These are phyloP conservation scores for Hepatocystis sp. DNA, from an alignment of 169 alveolate genomes.

Conservation along the genomic window DNA sequence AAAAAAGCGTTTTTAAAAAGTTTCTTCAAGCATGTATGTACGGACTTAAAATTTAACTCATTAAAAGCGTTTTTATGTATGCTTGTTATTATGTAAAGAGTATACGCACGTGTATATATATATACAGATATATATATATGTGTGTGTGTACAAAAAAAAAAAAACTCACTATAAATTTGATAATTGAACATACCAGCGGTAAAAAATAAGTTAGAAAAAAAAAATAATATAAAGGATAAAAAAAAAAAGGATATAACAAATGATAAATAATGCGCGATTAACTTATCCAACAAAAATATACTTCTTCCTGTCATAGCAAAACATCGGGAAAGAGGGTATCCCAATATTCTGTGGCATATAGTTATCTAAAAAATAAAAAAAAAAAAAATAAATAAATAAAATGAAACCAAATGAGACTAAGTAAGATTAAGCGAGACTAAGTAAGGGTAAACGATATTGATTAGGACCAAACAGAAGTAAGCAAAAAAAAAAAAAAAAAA, in stretches of 20 bases:
- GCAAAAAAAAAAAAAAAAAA: no score
- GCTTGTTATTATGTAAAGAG: not conserved
- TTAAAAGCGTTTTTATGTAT: not conserved
- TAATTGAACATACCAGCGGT: no score
- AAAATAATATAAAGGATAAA: no score
- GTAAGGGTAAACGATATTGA: not conserved
- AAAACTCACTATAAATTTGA: no score
- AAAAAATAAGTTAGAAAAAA: no score
- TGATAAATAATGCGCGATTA: no score
- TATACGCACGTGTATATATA: not conserved
- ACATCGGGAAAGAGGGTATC: slow-evolving; percentile 55
- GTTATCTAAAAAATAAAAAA: slow-evolving; percentile 2
- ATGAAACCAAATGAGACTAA: not conserved
- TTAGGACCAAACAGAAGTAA: no score
- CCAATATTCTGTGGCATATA: slow-evolving; percentile 28
- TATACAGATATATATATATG: not conserved
- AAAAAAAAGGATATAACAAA: no score
- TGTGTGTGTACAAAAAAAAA: not conserved
- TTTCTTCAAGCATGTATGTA: no score
- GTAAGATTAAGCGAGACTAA: not conserved
- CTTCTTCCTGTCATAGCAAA: slow-evolving; percentile 29
- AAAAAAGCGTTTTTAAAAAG: no score
- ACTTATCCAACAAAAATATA: slow-evolving; percentile 20
- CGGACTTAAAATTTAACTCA: no score
- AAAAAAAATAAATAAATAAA: no score